Percentiles rank a stretch among this genome's conserved stretches.
phyloP scores from a whole-genome alignment of 257 asterid species.

The Solanum piurae region DNA sequence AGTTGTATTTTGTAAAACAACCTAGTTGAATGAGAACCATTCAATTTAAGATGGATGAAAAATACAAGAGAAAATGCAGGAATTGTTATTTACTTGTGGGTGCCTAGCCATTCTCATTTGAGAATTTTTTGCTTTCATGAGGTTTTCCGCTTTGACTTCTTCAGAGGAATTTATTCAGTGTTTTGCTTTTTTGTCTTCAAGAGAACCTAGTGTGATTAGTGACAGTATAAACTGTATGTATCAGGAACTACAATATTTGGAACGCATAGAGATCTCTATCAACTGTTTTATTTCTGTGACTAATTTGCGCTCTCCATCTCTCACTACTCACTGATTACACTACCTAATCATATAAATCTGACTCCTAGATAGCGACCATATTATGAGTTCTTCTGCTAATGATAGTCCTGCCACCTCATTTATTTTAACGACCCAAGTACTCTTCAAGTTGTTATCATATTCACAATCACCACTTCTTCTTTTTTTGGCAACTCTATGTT shows the following conservation, averaged over 20 bases:
- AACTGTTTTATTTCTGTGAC: background rate
- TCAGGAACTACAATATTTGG: background rate
- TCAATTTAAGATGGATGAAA: background rate
- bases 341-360: background rate
- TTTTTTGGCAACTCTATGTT: background rate
- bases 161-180: background rate
- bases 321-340: background rate
- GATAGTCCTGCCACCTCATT: background rate
- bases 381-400: background rate
- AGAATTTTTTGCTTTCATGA: background rate
- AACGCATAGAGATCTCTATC: background rate
- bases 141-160: background rate
- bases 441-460: background rate
- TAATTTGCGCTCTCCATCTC: background rate
- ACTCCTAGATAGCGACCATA: background rate
- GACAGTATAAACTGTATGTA: background rate
- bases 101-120: background rate
- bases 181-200: background rate
- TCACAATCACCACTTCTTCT: background rate
- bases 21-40: background rate
- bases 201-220: background rate
- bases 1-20: background rate
- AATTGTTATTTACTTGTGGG: background rate
- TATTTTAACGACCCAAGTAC: background rate
- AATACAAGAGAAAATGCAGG: background rate